Conservation (phyloP, 2,329 filamentous ascomycete species). For the Xylaria sp. region DNA sequence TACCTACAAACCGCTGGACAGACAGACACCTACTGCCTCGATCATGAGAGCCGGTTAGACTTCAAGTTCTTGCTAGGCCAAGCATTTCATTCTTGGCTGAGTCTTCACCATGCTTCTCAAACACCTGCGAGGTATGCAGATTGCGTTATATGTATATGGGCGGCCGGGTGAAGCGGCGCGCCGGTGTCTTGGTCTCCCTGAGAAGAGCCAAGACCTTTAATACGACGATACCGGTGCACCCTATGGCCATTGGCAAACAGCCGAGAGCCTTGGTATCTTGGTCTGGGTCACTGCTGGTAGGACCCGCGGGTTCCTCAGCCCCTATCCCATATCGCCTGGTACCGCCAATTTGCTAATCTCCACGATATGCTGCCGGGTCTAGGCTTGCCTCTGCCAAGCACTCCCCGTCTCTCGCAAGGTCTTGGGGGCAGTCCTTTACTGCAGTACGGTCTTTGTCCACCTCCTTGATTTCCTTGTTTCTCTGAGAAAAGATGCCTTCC, state of each 20-base stretch:
- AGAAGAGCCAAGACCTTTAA: neutral
- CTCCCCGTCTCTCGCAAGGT: neutral
- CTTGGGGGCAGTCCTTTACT: neutral
- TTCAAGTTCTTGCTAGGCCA: neutral
- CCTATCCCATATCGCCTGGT: neutral
- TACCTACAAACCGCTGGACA: too few relatives aligned
- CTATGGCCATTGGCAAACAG: neutral
- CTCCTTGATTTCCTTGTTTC: neutral
- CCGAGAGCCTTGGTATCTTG: neutral
- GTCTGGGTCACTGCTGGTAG: neutral
- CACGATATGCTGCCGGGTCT: neutral
- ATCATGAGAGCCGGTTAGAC: too few relatives aligned
- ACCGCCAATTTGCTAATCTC: neutral
- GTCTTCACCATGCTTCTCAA: neutral
- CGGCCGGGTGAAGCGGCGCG: neutral
- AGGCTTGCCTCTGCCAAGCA: neutral
- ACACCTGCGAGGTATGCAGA: neutral
- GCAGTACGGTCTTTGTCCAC: neutral
- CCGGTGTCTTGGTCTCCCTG: neutral
- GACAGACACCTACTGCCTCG: too few relatives aligned
- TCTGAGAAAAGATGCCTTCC: neutral
- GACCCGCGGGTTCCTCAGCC: neutral
- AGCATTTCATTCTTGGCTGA: too few relatives aligned
- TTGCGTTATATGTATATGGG: neutral
- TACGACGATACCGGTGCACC: neutral